Evolutionary conservation across 2,329 filamentous ascomycete genomes (phyloP).

Genomic region (Penicillium sp.): DNA sequence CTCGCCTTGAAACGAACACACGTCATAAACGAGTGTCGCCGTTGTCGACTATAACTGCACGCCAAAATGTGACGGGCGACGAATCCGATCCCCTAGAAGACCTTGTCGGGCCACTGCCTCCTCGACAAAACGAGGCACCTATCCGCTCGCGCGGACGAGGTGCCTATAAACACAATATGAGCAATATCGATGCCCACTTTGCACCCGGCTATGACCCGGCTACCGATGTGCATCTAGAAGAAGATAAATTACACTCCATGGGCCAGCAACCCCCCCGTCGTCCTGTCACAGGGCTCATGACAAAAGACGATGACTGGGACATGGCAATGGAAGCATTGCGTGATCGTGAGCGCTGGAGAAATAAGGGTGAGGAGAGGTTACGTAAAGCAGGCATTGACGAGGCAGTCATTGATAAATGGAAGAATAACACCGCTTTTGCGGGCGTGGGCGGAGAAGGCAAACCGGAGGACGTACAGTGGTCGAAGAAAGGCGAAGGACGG

Average conservation of each 20-base stretch:
- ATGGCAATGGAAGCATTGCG: conserved; percentile 73
- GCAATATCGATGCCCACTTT: conserved; percentile 78
- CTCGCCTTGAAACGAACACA: not conserved
- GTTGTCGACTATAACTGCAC: not conserved
- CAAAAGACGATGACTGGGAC: conserved; percentile 69
- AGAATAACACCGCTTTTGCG: conserved; percentile 59
- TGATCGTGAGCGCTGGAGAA: conserved; percentile 75
- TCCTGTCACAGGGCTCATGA: conserved; percentile 43
- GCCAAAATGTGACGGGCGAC: conserved; percentile 17
- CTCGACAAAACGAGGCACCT: conserved; percentile 44
- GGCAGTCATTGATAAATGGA: conserved; percentile 69
- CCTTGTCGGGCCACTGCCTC: conserved; percentile 69
- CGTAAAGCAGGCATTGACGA: conserved; percentile 76
- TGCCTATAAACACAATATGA: conserved; percentile 54
- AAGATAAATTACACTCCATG: conserved; percentile 56
- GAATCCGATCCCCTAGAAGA: conserved; percentile 71
- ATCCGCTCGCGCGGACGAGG: conserved; percentile 69
- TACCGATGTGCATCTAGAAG: conserved; percentile 40
- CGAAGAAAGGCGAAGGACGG: conserved; percentile 63
- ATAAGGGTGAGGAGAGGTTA: conserved; percentile 72
- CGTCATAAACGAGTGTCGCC: conserved; percentile 1
- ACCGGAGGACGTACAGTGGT: conserved; percentile 71
- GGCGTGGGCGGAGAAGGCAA: conserved; percentile 52
- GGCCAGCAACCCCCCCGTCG: conserved; percentile 51
- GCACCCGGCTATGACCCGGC: conserved; percentile 61